These are phyloP conservation scores for Leccinum imitatum DNA, from an alignment of 768 basidiomycete genomes.

Conservation along the genomic window DNA sequence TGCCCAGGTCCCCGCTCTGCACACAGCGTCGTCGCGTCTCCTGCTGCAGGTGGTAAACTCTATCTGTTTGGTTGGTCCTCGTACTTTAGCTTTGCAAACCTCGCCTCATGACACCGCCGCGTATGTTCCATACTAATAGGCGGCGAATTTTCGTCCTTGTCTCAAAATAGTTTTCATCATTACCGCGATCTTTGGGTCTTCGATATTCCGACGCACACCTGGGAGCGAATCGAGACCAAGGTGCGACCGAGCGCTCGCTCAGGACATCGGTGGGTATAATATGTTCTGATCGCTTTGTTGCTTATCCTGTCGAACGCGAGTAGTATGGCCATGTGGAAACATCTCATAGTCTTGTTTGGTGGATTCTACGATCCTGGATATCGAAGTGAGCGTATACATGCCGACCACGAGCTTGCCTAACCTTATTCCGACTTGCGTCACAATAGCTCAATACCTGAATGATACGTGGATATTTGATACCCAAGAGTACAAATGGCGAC, in stretches of 20 bases:
- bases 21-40: conserved; percentile 74
- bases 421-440: background rate
- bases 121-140: conserved; percentile 37
- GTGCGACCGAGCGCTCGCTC: conserved; percentile 75
- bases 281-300: background rate
- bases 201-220: conserved; percentile 71
- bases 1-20: conserved; percentile 88
- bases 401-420: background rate
- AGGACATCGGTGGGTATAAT: conserved; percentile 64
- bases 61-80: conserved; percentile 66
- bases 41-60: conserved; percentile 81
- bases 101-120: background rate
- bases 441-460: conserved; percentile 71
- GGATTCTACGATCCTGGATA: conserved; percentile 89
- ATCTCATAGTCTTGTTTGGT: conserved; percentile 82
- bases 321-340: conserved; percentile 90
- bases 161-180: conserved; percentile 85
- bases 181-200: conserved; percentile 91
- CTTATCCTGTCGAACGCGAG: background rate
- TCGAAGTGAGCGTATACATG: conserved; percentile 47
- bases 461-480: conserved; percentile 87
- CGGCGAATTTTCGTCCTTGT: conserved; percentile 82
- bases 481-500: conserved; percentile 83
- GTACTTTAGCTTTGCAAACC: background rate
- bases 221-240: conserved; percentile 91